phyloP scores from a whole-genome alignment of 1,284 basidiomycete genomes.

The Cryptococcus jaspeensis region DNA sequence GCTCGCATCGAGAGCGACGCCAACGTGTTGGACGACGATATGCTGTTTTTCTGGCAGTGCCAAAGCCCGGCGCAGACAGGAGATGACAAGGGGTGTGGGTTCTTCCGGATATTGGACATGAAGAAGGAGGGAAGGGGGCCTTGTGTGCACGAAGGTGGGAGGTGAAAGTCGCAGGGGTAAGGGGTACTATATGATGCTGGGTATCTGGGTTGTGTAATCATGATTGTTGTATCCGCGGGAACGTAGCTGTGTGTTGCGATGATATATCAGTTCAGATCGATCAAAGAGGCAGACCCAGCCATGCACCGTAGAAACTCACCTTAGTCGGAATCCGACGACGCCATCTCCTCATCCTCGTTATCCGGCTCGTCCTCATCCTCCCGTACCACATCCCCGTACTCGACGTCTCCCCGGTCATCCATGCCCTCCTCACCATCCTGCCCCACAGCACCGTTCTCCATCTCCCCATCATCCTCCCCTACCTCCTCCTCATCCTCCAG shows the following conservation, averaged over 20 bases:
- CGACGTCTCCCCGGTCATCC: constrained; percentile 30
- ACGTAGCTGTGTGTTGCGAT: background rate
- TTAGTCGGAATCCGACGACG: constrained; percentile 4
- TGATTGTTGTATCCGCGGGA: background rate
- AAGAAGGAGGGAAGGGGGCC: constrained; percentile 64
- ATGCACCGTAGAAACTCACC: background rate
- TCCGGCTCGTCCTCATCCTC: constrained; percentile 44
- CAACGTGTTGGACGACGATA: constrained; percentile 39
- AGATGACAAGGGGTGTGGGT: constrained; percentile 77
- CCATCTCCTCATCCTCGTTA: constrained; percentile 20
- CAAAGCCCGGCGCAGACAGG: constrained; percentile 73
- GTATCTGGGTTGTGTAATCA: background rate
- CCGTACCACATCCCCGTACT: constrained; percentile 38
- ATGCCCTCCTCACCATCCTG: constrained; percentile 25
- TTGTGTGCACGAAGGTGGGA: constrained; percentile 29
- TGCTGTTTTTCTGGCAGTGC: constrained; percentile 82
- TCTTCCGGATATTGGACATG: constrained; percentile 78
- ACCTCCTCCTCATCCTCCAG: constrained; percentile 12
- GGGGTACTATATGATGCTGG: constrained; percentile 9
- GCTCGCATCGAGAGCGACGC: background rate
- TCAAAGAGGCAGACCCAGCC: no score
- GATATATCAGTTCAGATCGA: no score
- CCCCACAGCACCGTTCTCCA: constrained; percentile 27
- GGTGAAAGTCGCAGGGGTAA: background rate
- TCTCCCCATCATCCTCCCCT: constrained; percentile 18